Evolutionary conservation across 768 basidiomycete genomes (phyloP).

Genomic region (Lentinus tigrinus): DNA sequence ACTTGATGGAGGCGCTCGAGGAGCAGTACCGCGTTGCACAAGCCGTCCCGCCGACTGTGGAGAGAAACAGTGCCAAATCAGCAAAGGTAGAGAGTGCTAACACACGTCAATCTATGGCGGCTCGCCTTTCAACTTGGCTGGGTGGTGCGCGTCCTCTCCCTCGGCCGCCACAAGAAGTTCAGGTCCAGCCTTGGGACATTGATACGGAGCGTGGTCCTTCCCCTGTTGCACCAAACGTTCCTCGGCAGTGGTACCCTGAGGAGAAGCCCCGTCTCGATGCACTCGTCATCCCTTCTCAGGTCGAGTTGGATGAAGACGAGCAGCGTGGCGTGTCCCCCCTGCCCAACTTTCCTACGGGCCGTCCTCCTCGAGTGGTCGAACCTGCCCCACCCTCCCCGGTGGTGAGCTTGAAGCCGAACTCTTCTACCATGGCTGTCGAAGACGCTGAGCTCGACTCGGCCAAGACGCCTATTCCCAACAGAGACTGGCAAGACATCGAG

Average conservation of each 20-base stretch:
- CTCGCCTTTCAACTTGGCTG: conserved; percentile 15
- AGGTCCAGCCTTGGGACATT: conserved; percentile 15
- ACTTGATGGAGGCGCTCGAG: conserved; percentile 8
- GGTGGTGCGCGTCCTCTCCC: conserved; percentile 7
- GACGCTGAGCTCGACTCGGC: neutral
- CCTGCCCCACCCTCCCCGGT: neutral
- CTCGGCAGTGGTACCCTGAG: neutral
- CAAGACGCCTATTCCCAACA: neutral
- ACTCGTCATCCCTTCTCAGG: neutral
- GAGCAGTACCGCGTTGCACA: conserved; percentile 8
- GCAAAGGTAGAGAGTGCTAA: conserved; percentile 2
- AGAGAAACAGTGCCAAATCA: conserved; percentile 8
- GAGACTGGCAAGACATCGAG: conserved; percentile 16
- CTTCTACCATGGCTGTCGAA: neutral
- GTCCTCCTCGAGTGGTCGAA: neutral
- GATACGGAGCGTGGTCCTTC: conserved; percentile 14
- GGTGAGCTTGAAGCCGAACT: neutral
- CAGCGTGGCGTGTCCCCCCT: conserved; percentile 14
- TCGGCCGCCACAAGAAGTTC: neutral
- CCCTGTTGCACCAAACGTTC: neutral
- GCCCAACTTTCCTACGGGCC: neutral
- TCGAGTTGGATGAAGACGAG: conserved; percentile 11
- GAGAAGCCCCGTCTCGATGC: conserved; percentile 1
- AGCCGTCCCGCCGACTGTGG: conserved; percentile 8
- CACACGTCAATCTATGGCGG: conserved; percentile 16